Base-by-base conservation (phyloP, 257 asterid genomes). In the Capsicum rhomboideum region DNA sequence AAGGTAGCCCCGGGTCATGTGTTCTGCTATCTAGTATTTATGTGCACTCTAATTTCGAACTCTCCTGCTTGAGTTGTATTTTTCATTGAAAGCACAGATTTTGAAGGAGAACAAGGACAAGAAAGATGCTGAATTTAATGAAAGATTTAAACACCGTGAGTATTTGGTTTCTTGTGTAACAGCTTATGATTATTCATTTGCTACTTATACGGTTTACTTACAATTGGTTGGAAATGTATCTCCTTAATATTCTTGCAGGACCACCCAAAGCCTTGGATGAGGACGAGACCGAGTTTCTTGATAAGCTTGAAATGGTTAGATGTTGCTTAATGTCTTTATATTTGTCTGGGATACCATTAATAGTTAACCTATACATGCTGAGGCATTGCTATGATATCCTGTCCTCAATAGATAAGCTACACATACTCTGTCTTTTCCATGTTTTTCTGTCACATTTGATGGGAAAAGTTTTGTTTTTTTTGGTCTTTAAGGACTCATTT, bases 201-300 rank as follows among this genome's bases (percentile, higher is more conserved):
- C 21, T 74, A 20, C 28, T 55, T 77, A 50, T n/a, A 20, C n/a
- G 40, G 14, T 14, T 68, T 6, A 7, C 50, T 21, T 80, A 31
- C 8, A 34, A 7, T 31, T 50, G 37, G 34, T 75, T 12, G n/a
- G 14, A 71, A 44, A 52, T 66, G 21, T 66, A 66, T n/a, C 26
- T 74, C 34, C 2, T 50, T 66, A 44, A 44, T 79, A 72, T 69
- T 82, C 81, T 81, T 87, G 87, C 91, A 96, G 99, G 95, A 84
- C 98, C 98, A 83, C 99, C 99, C 10, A 96, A 94, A 90, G 97
- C 99, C 71, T 87, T 96, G 90, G 99, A 96, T 90, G 99, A 93
- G 88, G 99, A 96, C 21, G 99, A 96, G 93, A 91, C 97, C 0
- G 98, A 96, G 89, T 96, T 96, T 91, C 98, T 96, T 2, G 98